Percentiles rank a stretch among this genome's conserved stretches.
phyloP scores from a whole-genome alignment of 441 rosid genomes.

The Syzygium malaccense region DNA sequence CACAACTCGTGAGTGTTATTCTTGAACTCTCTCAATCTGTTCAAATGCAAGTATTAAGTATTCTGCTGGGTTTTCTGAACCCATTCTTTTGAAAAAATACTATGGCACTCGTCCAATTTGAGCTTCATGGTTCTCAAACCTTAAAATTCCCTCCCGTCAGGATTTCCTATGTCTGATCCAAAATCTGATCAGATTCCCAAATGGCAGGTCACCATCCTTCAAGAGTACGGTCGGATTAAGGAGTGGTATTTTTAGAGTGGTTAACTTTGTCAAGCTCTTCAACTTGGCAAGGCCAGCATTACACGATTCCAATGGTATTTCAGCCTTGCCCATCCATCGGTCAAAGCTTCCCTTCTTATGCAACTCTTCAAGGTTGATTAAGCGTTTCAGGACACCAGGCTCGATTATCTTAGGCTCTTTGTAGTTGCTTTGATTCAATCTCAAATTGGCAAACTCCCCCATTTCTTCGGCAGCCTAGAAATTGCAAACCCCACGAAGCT shows the following conservation, averaged over 20 bases:
- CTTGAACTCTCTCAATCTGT: neutral
- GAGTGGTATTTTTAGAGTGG: neutral
- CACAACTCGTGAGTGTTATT: fast-evolving
- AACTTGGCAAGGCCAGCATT: fast-evolving
- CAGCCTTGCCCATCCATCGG: fast-evolving
- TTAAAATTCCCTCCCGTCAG: neutral
- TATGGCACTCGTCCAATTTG: fast-evolving
- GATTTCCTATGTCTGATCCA: neutral
- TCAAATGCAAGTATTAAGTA: neutral
- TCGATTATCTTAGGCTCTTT: neutral
- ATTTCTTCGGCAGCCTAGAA: neutral
- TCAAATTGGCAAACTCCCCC: neutral
- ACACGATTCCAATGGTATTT: fast-evolving
- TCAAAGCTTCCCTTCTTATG: neutral
- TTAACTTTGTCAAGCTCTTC: neutral
- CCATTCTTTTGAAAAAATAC: neutral
- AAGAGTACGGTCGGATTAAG: fast-evolving
- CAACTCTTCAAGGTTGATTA: neutral
- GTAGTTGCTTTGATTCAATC: neutral
- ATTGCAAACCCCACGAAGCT: neutral
- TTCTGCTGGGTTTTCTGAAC: fast-evolving
- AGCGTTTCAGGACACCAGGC: fast-evolving
- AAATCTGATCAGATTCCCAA: neutral
- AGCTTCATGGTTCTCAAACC: neutral
- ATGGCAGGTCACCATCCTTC: fast-evolving